A percentile compares a stretch with the other conserved stretches of the same genome.
Conservation (phyloP, 345 rosid genomes). For the Melastoma malabathricum region DNA sequence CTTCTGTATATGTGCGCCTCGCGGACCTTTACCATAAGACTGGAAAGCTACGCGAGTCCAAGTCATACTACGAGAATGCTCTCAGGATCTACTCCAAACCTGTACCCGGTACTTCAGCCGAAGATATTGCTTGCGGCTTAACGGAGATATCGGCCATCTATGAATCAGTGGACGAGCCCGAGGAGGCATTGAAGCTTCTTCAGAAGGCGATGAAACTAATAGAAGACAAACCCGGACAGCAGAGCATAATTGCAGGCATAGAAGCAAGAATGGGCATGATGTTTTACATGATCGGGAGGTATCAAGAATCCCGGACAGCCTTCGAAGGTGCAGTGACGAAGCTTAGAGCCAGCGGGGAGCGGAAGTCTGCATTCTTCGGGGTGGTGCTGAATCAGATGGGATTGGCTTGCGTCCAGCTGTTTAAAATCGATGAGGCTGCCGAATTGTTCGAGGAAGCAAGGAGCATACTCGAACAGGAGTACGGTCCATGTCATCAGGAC, state of each 20-base stretch:
- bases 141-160: slow-evolving; percentile 87
- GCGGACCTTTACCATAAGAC: slow-evolving; percentile 96
- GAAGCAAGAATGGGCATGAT: slow-evolving; percentile 98
- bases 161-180: slow-evolving; percentile 96
- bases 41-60: slow-evolving; percentile 90
- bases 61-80: slow-evolving; percentile 89
- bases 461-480: slow-evolving; percentile 72
- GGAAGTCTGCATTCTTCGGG: slow-evolving; percentile 92
- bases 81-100: slow-evolving; percentile 87
- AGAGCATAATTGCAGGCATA: slow-evolving; percentile 87
- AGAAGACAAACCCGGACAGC: slow-evolving; percentile 98
- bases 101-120: slow-evolving; percentile 85
- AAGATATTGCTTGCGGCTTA: slow-evolving; percentile 85
- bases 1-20: slow-evolving; percentile 81
- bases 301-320: slow-evolving; percentile 76
- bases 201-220: slow-evolving; percentile 85
- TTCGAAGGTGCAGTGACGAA: slow-evolving; percentile 78
- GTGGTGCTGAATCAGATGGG: slow-evolving; percentile 99
- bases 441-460: slow-evolving; percentile 95
- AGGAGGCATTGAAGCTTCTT: slow-evolving; percentile 91
- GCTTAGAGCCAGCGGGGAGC: slow-evolving; percentile 83
- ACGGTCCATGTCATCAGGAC: slow-evolving; percentile 94
- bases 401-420: slow-evolving; percentile 89
- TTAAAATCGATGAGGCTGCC: slow-evolving; percentile 92
- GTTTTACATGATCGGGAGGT: slow-evolving; percentile 82